phyloP scores from a whole-genome alignment of 768 basidiomycete species.

The Macrolepiota albuminosa region DNA sequence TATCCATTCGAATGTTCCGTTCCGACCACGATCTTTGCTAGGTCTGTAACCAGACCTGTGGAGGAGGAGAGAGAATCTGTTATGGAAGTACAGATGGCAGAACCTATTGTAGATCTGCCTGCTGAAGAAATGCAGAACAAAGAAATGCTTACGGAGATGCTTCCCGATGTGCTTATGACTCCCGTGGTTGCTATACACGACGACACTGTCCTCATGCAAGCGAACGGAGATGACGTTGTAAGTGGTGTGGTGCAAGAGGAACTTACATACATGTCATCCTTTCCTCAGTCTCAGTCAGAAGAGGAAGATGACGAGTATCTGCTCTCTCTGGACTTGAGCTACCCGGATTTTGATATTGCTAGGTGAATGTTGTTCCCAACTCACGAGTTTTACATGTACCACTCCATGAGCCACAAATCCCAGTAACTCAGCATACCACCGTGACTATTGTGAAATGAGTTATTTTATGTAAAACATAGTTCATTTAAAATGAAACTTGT shows the following conservation, averaged over 20 bases:
- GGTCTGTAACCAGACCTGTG: neutral
- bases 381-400: conserved; percentile 2
- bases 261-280: conserved; percentile 7
- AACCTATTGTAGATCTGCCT: neutral
- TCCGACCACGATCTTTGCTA: neutral
- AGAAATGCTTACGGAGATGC: neutral
- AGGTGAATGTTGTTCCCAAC: conserved; percentile 1
- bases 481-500: too few relatives aligned
- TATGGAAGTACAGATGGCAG: neutral
- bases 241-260: neutral
- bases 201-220: neutral
- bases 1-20: neutral
- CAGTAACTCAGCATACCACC: conserved; percentile 6
- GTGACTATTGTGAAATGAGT: conserved; percentile 8
- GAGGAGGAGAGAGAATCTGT: neutral
- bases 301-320: conserved; percentile 16
- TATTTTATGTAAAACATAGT: too few relatives aligned
- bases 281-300: conserved; percentile 7
- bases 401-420: conserved; percentile 8
- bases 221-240: neutral
- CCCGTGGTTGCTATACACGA: neutral
- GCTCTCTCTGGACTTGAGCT: conserved; percentile 13
- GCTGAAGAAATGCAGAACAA: neutral
- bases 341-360: conserved; percentile 12
- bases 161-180: neutral